Evolutionary conservation across 345 rosid species (phyloP).

Genomic region (Pugionium cornutum): DNA sequence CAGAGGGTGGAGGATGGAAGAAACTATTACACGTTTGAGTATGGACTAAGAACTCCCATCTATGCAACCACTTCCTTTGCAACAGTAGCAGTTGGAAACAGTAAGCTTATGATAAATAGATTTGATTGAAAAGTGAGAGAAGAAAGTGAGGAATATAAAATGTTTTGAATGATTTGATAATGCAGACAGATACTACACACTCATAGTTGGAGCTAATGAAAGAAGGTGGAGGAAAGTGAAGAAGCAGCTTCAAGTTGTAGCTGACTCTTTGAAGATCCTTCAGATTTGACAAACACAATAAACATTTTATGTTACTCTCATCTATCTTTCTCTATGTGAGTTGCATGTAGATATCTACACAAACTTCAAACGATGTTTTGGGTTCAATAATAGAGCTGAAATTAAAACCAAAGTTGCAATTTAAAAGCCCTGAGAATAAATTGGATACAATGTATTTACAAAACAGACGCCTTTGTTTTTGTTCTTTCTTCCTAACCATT

Average conservation of each 20-base stretch:
- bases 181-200: constrained; percentile 72
- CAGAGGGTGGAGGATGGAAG: constrained; percentile 72
- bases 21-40: constrained; percentile 80
- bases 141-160: not conserved
- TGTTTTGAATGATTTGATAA: constrained; percentile 7
- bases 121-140: not conserved
- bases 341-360: not conserved
- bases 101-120: constrained; percentile 37
- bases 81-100: constrained; percentile 71
- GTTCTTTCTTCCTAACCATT: constrained; percentile 28
- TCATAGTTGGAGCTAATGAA: constrained; percentile 71
- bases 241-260: constrained; percentile 68
- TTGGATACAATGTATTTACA: constrained; percentile 37
- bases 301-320: constrained; percentile 29
- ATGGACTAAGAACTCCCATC: constrained; percentile 65
- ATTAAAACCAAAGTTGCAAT: constrained; percentile 28
- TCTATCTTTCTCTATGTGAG: constrained; percentile 20
- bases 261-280: constrained; percentile 71
- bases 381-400: constrained; percentile 3
- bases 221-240: constrained; percentile 69
- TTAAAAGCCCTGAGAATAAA: constrained; percentile 21
- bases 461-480: constrained; percentile 15
- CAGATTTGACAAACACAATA: constrained; percentile 49
- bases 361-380: constrained; percentile 5
- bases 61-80: constrained; percentile 67